Percentiles rank a stretch among this genome's conserved stretches.
phyloP scores from a whole-genome alignment of 495 filamentous ascomycete species.

The Hamigera avellanea region DNA sequence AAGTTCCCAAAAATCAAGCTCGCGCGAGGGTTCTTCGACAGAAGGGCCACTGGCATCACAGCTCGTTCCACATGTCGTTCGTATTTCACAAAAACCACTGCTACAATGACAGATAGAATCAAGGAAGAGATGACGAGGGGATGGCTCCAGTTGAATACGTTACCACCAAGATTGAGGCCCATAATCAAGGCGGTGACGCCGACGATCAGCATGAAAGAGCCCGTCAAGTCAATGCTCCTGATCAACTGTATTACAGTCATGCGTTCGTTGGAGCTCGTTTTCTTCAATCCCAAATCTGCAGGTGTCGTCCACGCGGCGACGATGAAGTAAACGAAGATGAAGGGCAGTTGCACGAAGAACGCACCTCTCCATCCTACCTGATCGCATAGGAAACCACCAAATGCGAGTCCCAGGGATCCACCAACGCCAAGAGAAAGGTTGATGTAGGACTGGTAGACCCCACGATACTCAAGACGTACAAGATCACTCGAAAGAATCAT shows the following conservation, averaged over 20 bases:
- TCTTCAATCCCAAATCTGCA: constrained; percentile 41
- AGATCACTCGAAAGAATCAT: constrained; percentile 65
- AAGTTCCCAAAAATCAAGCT: constrained; percentile 62
- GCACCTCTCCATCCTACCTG: constrained; percentile 64
- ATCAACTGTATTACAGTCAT: constrained; percentile 45
- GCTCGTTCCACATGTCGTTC: constrained; percentile 50
- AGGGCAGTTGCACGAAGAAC: constrained; percentile 55
- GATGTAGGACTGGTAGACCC: constrained; percentile 64
- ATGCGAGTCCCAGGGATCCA: constrained; percentile 54
- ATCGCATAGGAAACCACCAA: constrained; percentile 67
- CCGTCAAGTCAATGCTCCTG: constrained; percentile 54
- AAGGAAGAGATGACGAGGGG: constrained; percentile 57
- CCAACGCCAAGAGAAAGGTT: constrained; percentile 57
- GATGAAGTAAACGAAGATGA: constrained; percentile 47
- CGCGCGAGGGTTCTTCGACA: constrained; percentile 47
- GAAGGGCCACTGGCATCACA: constrained; percentile 58
- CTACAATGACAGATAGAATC: constrained; percentile 40
- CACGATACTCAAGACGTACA: constrained; percentile 63
- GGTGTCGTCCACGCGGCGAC: constrained; percentile 49
- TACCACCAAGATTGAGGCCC: constrained; percentile 68
- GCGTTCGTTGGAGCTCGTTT: constrained; percentile 28
- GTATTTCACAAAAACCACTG: constrained; percentile 47
- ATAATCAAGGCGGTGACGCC: constrained; percentile 59
- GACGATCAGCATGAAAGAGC: constrained; percentile 51
- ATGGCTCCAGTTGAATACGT: constrained; percentile 61